Conservation (phyloP, 2,329 filamentous ascomycete species). For the Juglanconis oblonga region DNA sequence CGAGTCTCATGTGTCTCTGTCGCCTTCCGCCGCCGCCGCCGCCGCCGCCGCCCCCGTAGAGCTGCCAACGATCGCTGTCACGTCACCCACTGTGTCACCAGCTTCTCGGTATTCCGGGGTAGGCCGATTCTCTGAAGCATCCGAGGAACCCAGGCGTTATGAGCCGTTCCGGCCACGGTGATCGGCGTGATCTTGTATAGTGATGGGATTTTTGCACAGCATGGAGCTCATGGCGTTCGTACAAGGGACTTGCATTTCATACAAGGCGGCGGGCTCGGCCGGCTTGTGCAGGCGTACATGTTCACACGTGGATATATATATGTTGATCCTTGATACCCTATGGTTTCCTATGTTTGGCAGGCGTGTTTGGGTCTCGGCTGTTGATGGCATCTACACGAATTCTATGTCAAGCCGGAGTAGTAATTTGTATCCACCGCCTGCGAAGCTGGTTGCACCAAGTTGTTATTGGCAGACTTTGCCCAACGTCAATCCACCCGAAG, state of each 20-base stretch:
- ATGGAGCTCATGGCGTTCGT: too few species aligned
- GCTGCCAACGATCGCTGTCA: slow-evolving; percentile 24
- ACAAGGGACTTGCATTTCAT: too few species aligned
- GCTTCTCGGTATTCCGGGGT: slow-evolving; percentile 3
- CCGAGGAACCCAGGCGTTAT: slow-evolving; percentile 3
- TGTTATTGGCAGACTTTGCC: too few species aligned
- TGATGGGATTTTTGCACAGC: too few species aligned
- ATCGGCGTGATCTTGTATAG: background rate
- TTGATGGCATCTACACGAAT: too few species aligned
- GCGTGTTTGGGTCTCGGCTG: background rate
- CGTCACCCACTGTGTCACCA: slow-evolving; percentile 5
- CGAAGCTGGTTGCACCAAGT: too few species aligned
- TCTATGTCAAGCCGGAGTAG: too few species aligned
- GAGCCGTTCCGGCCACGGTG: slow-evolving; percentile 12
- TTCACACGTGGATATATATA: background rate
- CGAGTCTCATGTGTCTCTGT: background rate
- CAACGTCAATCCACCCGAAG: too few species aligned
- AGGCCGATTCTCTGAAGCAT: background rate
- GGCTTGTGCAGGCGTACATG: background rate
- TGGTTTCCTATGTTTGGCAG: background rate
- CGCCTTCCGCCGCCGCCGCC: too few species aligned
- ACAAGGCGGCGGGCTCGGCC: background rate
- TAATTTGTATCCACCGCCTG: too few species aligned
- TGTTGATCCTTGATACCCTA: background rate
- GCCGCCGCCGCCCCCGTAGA: slow-evolving; percentile 21